Evolutionary conservation across 148 eudicot genomes (phyloP).

Genomic region (Camellia sinensis): DNA sequence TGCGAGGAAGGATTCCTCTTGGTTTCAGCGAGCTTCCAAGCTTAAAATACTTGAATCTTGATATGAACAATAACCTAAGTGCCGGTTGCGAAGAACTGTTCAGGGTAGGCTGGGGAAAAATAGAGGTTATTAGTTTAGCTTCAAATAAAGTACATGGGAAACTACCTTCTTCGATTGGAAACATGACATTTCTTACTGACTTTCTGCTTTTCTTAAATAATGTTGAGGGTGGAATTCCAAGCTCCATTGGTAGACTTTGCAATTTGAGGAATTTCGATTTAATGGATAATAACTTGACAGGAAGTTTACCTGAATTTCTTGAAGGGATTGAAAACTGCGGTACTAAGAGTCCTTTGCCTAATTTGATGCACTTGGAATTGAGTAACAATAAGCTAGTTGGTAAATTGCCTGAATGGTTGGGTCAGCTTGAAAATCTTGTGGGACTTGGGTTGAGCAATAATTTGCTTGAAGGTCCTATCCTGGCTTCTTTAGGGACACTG

Average conservation of each 20-base stretch:
- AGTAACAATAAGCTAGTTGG: constrained; percentile 26
- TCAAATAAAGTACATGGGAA: constrained; percentile 30
- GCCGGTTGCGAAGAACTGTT: constrained; percentile 16
- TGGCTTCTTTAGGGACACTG: constrained; percentile 24
- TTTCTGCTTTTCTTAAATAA: constrained; percentile 15
- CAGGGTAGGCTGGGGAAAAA: constrained; percentile 22
- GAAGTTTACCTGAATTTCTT: constrained; percentile 22
- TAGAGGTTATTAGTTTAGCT: constrained; percentile 17
- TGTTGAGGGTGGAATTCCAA: constrained; percentile 28
- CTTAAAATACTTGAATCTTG: background rate
- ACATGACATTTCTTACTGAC: constrained; percentile 26
- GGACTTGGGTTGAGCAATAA: constrained; percentile 15
- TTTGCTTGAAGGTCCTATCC: constrained; percentile 28
- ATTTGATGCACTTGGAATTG: constrained; percentile 18
- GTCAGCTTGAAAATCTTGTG: constrained; percentile 20
- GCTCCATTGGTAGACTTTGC: constrained; percentile 30
- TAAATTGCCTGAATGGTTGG: constrained; percentile 29
- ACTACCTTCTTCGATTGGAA: constrained; percentile 26
- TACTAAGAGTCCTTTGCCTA: constrained; percentile 20
- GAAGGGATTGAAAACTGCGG: constrained; percentile 18
- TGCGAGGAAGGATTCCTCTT: constrained; percentile 26
- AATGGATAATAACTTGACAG: constrained; percentile 24
- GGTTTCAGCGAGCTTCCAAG: constrained; percentile 22
- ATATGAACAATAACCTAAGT: constrained; percentile 16
- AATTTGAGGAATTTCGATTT: constrained; percentile 22